These are phyloP conservation scores for Naegleria fowleri DNA, from an alignment of 208 protist genomes.

Conservation along the genomic window DNA sequence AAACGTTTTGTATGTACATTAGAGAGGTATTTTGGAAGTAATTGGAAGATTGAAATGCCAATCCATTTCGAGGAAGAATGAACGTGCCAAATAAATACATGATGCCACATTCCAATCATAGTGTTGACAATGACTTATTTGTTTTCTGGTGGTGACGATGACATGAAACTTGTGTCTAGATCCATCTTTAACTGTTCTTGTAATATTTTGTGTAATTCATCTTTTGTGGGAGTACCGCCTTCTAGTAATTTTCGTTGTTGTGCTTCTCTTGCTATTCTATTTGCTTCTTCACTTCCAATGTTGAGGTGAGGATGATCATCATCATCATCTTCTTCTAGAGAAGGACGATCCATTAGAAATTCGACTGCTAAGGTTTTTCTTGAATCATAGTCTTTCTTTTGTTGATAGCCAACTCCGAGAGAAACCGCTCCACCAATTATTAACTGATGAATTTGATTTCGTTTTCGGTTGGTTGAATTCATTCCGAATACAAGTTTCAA, in stretches of 20 bases:
- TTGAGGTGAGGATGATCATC: neutral
- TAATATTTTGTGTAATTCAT: neutral
- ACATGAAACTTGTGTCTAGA: no score
- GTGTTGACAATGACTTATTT: neutral
- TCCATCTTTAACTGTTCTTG: neutral
- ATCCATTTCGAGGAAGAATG: neutral
- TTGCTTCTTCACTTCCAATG: neutral
- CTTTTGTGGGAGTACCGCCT: neutral
- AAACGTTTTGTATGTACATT: no score
- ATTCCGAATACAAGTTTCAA: no score
- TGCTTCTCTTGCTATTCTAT: neutral
- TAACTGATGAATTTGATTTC: neutral
- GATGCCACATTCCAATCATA: no score
- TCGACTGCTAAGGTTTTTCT: neutral
- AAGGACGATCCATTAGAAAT: neutral
- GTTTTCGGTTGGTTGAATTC: no score
- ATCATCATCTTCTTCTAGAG: neutral
- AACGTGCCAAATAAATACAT: no score
- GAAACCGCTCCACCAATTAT: neutral
- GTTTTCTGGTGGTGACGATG: neutral
- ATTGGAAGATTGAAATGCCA: neutral
- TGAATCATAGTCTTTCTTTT: neutral
- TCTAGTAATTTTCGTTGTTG: neutral
- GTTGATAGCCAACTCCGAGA: constrained; percentile 2
- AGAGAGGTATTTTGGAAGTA: no score